phyloP scores from a whole-genome alignment of 768 basidiomycete species.

The Gloeostereum incarnatum region DNA sequence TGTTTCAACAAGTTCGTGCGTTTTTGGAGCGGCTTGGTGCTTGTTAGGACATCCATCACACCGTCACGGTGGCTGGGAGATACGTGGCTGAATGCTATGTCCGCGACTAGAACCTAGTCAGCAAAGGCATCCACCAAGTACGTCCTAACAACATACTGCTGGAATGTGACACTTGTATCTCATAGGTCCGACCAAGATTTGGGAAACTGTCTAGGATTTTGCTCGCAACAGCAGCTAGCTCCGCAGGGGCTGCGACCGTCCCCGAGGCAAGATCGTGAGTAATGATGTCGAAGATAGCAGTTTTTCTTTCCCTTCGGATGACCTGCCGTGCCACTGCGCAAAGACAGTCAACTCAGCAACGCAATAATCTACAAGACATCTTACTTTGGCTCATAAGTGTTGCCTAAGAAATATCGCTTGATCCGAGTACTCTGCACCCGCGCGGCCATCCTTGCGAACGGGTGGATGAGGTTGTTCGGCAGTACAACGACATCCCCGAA shows the following conservation, averaged over 20 bases:
- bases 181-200: conserved; percentile 55
- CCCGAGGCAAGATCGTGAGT: conserved; percentile 60
- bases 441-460: conserved; percentile 81
- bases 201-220: conserved; percentile 67
- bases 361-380: conserved; percentile 8
- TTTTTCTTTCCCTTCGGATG: conserved; percentile 68
- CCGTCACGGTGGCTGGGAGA: conserved; percentile 44
- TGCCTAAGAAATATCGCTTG: conserved; percentile 75
- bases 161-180: conserved; percentile 74
- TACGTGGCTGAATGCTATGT: conserved; percentile 52
- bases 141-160: conserved; percentile 36
- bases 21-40: conserved; percentile 61
- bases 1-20: conserved; percentile 61
- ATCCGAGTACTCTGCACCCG: conserved; percentile 56
- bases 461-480: conserved; percentile 62
- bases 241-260: conserved; percentile 62
- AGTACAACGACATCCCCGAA: conserved; percentile 70
- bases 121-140: background rate
- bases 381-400: conserved; percentile 64
- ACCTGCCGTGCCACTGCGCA: conserved; percentile 48
- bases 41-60: conserved; percentile 56
- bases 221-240: conserved; percentile 60
- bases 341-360: conserved; percentile 4
- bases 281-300: conserved; percentile 79
- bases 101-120: conserved; percentile 44